These are phyloP conservation scores for Rhizopogon roseolus DNA, from an alignment of 768 basidiomycete species.

Conservation along the genomic window DNA sequence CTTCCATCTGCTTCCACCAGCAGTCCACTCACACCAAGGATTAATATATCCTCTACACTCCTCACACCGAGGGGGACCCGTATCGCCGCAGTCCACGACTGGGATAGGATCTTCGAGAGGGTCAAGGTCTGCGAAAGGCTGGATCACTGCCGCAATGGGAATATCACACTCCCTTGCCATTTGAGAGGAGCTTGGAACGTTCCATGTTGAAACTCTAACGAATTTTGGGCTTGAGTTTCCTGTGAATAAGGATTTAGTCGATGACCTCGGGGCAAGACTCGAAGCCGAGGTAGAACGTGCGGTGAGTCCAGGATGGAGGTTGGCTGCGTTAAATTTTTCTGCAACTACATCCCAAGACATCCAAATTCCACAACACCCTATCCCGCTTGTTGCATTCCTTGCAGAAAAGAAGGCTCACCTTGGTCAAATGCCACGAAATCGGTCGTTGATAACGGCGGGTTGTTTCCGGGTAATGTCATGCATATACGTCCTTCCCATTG, in stretches of 20 bases:
- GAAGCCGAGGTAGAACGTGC: not conserved
- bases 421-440: conserved; percentile 91
- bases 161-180: conserved; percentile 79
- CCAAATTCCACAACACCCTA: not conserved
- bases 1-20: conserved; percentile 81
- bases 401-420: conserved; percentile 36
- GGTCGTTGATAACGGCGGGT: conserved; percentile 80
- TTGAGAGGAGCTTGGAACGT: conserved; percentile 74
- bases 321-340: not conserved
- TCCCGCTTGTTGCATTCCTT: not conserved
- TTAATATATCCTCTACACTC: conserved; percentile 90
- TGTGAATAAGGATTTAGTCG: conserved; percentile 14
- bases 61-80: conserved; percentile 80
- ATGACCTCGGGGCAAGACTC: not conserved
- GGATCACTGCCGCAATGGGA: conserved; percentile 80
- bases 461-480: conserved; percentile 54
- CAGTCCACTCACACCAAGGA: conserved; percentile 84
- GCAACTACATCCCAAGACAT: not conserved
- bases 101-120: conserved; percentile 77
- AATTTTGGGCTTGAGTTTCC: conserved; percentile 92
- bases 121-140: conserved; percentile 86
- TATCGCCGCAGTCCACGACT: conserved; percentile 61
- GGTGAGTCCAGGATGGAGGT: not conserved
- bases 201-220: conserved; percentile 86
- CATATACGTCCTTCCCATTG: conserved; percentile 72